These are phyloP conservation scores for Aureobasidium uvarum DNA, from an alignment of 2,329 filamentous ascomycete genomes.

Conservation along the genomic window DNA sequence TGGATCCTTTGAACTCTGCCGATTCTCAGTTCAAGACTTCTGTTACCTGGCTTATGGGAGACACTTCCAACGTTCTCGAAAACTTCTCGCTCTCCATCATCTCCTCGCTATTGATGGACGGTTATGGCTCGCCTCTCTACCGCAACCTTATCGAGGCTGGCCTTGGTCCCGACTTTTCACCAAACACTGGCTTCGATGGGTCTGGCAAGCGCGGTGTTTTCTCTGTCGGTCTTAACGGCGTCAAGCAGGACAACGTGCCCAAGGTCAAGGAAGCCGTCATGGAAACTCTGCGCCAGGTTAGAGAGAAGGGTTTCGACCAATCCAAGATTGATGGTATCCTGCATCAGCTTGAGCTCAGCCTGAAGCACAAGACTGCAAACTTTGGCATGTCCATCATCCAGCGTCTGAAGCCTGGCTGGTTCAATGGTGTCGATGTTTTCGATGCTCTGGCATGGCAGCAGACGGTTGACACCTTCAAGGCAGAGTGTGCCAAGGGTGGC, in stretches of 20 bases:
- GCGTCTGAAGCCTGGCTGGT: slow-evolving; percentile 87
- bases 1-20: slow-evolving; percentile 80
- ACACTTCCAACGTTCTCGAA: slow-evolving; percentile 78
- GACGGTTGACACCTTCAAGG: slow-evolving; percentile 78
- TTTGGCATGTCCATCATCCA: slow-evolving; percentile 92
- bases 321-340: slow-evolving; percentile 91
- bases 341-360: slow-evolving; percentile 85
- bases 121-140: slow-evolving; percentile 93
- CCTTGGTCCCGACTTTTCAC: slow-evolving; percentile 88
- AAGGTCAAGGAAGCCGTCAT: slow-evolving; percentile 73
- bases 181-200: slow-evolving; percentile 88
- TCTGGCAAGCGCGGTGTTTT: slow-evolving; percentile 77
- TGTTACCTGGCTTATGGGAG: slow-evolving; percentile 85
- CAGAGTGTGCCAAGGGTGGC: slow-evolving; percentile 67
- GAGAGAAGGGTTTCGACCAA: slow-evolving; percentile 76
- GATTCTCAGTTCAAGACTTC: slow-evolving; percentile 94
- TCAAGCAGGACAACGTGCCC: slow-evolving; percentile 73
- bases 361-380: slow-evolving; percentile 95
- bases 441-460: slow-evolving; percentile 90
- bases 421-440: slow-evolving; percentile 91
- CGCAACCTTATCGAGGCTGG: slow-evolving; percentile 83
- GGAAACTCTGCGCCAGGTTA: slow-evolving; percentile 67
- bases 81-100: slow-evolving; percentile 83
- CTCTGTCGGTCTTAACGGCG: slow-evolving; percentile 87
- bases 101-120: slow-evolving; percentile 82